Evolutionary conservation across 2,329 filamentous ascomycete genomes (phyloP).

Genomic region (Hyphodiscus sp.): DNA sequence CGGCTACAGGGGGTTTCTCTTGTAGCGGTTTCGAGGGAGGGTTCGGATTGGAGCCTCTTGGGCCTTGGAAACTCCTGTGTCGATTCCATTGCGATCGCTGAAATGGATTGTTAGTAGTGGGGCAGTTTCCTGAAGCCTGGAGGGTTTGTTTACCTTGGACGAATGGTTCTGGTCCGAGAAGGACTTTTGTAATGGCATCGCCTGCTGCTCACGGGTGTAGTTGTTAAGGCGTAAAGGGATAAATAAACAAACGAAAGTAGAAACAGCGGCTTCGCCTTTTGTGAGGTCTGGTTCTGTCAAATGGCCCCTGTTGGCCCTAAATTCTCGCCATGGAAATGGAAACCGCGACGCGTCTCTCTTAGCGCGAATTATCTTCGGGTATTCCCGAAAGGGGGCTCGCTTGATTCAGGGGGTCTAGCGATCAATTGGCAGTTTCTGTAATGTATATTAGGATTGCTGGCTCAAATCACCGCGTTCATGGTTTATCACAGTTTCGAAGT

Average conservation of each 20-base stretch:
- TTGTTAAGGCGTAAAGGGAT: not conserved
- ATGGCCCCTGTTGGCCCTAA: not conserved
- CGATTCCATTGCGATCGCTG: slow-evolving; percentile 25
- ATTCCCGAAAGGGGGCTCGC: not conserved
- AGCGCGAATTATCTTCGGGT: not conserved
- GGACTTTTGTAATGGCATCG: slow-evolving; percentile 32
- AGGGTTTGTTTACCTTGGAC: slow-evolving; percentile 15
- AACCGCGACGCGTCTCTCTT: not conserved
- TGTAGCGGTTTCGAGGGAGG: slow-evolving; percentile 19
- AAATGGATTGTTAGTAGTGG: slow-evolving; percentile 2
- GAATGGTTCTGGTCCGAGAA: slow-evolving; percentile 32
- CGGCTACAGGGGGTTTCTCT: slow-evolving; percentile 24
- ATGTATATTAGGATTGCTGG: too few relatives aligned
- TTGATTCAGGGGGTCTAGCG: not conserved
- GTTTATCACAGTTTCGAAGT: too few relatives aligned
- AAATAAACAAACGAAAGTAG: not conserved
- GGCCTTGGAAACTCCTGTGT: slow-evolving; percentile 28
- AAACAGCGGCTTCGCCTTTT: not conserved
- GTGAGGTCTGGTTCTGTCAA: not conserved
- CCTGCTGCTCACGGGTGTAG: not conserved
- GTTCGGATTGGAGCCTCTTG: slow-evolving; percentile 11
- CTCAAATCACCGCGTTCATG: too few relatives aligned
- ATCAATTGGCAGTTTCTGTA: too few relatives aligned
- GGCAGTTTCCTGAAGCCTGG: not conserved
- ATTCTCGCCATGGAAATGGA: not conserved